These are phyloP conservation scores for Calamus simplicifolius DNA, from an alignment of 176 grass and related monocot genomes.

Conservation along the genomic window DNA sequence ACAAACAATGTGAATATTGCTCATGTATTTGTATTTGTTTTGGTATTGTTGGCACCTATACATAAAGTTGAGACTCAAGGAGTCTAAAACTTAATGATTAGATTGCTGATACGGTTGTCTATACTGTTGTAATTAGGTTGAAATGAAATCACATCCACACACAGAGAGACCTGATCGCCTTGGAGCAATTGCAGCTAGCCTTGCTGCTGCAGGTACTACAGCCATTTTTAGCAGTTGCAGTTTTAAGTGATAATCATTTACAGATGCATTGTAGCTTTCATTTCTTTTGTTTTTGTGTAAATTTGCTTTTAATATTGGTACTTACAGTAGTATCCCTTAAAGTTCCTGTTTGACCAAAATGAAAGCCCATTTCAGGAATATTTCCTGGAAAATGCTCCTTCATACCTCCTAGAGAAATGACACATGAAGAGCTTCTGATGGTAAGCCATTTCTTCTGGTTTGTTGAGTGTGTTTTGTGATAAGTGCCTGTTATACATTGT, in stretches of 20 bases:
- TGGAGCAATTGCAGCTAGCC: conserved; percentile 66
- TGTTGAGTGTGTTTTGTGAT: background rate
- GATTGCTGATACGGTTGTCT: conserved; percentile 6
- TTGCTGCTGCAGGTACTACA: conserved; percentile 62
- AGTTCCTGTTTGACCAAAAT: background rate
- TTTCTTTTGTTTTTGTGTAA: too few species aligned
- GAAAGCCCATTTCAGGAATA: conserved; percentile 50
- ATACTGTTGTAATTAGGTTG: conserved; percentile 39
- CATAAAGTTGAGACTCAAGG: too few species aligned
- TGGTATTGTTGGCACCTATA: too few species aligned
- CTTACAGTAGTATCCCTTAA: background rate
- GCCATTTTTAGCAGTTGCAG: too few species aligned
- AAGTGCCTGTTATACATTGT: too few species aligned
- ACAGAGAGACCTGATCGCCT: conserved; percentile 92
- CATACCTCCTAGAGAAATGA: conserved; percentile 92
- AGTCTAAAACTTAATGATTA: too few species aligned
- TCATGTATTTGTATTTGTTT: too few species aligned
- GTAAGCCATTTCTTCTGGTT: conserved; percentile 27
- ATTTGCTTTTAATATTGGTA: background rate
- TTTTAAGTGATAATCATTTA: too few species aligned
- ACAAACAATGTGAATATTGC: too few species aligned
- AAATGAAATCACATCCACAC: conserved; percentile 84
- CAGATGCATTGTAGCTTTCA: too few species aligned
- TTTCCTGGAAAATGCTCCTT: conserved; percentile 69
- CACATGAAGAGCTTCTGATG: conserved; percentile 62